Conservation (phyloP, 2,329 filamentous ascomycete species). For the Coccinonectria pachysandricola region DNA sequence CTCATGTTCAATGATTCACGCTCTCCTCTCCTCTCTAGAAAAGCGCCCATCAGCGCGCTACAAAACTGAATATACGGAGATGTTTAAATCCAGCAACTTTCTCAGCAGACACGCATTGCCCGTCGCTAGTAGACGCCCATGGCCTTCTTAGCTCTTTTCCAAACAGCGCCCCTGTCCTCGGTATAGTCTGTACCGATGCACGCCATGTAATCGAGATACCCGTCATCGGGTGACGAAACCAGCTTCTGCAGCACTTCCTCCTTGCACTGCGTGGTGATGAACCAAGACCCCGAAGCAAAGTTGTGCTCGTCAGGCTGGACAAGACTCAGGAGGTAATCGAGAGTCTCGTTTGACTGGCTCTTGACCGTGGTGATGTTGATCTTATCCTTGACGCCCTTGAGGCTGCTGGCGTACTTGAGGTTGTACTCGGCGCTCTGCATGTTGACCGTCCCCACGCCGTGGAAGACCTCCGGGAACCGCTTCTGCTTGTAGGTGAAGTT, state of each 20-base stretch:
- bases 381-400: slow-evolving; percentile 27
- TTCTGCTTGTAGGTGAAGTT: slow-evolving; percentile 66
- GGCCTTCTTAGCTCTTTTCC: slow-evolving; percentile 35
- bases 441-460: slow-evolving; percentile 61
- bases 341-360: slow-evolving; percentile 20
- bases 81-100: too few relatives aligned
- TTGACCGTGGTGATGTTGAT: slow-evolving; percentile 21
- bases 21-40: too few relatives aligned
- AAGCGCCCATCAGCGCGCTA: too few relatives aligned
- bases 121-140: slow-evolving; percentile 31
- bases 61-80: too few relatives aligned
- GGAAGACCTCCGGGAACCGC: slow-evolving; percentile 34
- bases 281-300: slow-evolving; percentile 45
- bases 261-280: slow-evolving; percentile 34
- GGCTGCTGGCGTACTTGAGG: slow-evolving; percentile 34
- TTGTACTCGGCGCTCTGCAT: slow-evolving; percentile 40
- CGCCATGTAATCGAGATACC: slow-evolving; percentile 35
- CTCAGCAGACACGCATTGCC: too few relatives aligned
- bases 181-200: slow-evolving; percentile 32
- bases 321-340: slow-evolving; percentile 32
- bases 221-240: slow-evolving; percentile 27
- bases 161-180: slow-evolving; percentile 29
- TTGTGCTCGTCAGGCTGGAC: slow-evolving; percentile 40
- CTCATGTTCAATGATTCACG: too few relatives aligned
- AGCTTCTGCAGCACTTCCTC: slow-evolving; percentile 24